Base-by-base conservation (phyloP, 345 rosid genomes). In the Draba incana region DNA sequence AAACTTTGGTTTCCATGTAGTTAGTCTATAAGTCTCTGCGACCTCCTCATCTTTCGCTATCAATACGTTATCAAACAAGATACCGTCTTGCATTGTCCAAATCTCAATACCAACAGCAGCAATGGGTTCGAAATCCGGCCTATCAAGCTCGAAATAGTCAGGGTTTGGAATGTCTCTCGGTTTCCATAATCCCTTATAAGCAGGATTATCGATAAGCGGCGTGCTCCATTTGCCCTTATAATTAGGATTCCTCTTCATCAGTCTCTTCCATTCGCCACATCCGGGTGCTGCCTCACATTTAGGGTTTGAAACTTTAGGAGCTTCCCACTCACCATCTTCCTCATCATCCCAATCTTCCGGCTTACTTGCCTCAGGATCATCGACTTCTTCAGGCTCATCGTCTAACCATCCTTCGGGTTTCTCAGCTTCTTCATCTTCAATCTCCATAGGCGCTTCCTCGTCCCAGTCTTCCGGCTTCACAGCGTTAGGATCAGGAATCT, bases 261-360 rank as follows among this genome's bases (percentile, higher is more conserved):
- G 92, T 75, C 70, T 84, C 85, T 85, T 86, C 96, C 96, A 89
- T 72, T 80, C 85, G 52, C 96, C 96, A 65, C 96, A 89, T 37
- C 96, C 96, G 1, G 90, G 96, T 58, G 84, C 86, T 50, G 68
- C 14, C 57, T 81, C 86, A 66, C 96, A 89, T 43, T 78, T 85
- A 35, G 96, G 88, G 80, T 89, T 89, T 10, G 81, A 81, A 62
- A 84, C 74, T 81, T 86, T 89, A 3, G 90, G 92, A 43, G 92
- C 86, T 56, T 89, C 96, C 90, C 92, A 89, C 72, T 81, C 84
- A 75, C 96, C 96, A 72, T 89, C 92, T 79, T 89, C 96, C 71
- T 89, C 96, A 10, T 89, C 96, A 81, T 89, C 92, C 96, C 92
- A 89, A 68, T 89, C 96, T 70, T 89, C 92, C 0, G 92, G 96